A percentile compares a stretch with the other conserved stretches of the same genome.
phyloP scores from a whole-genome alignment of 139 green algal species.

The Trebouxia sp. region DNA sequence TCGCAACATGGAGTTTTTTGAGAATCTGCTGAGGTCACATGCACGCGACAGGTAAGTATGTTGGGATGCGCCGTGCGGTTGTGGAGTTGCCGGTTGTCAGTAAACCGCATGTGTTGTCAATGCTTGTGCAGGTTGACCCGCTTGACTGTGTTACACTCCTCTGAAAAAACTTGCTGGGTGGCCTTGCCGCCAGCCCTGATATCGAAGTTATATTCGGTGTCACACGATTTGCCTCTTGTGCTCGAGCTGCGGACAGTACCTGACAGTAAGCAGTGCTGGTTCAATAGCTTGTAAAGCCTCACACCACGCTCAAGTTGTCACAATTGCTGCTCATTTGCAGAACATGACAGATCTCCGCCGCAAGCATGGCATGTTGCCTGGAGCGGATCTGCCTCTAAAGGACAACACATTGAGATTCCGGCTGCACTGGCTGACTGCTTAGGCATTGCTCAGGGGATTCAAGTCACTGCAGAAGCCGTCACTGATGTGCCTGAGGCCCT shows the following conservation, averaged over 20 bases:
- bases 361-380: constrained; percentile 47
- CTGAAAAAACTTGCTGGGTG: constrained; percentile 57
- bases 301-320: not conserved
- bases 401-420: constrained; percentile 50
- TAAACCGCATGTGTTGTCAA: not conserved
- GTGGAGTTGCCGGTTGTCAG: not conserved
- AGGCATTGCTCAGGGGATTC: constrained; percentile 45
- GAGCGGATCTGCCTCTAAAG: constrained; percentile 40
- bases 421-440: constrained; percentile 44
- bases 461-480: constrained; percentile 29
- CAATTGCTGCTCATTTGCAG: not conserved
- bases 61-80: not conserved
- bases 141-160: constrained; percentile 40
- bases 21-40: constrained; percentile 24
- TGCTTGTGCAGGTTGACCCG: constrained; percentile 22
- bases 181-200: constrained; percentile 42
- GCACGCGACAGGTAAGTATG: constrained; percentile 7
- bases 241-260: constrained; percentile 41
- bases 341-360: not conserved
- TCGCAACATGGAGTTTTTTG: constrained; percentile 48
- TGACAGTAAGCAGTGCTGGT: not conserved
- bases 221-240: constrained; percentile 30
- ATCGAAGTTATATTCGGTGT: constrained; percentile 29
- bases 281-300: not conserved
- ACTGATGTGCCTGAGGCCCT: constrained; percentile 44